phyloP scores from a whole-genome alignment of 192 early-diverging fungal species.

The Phycomyces nitens region DNA sequence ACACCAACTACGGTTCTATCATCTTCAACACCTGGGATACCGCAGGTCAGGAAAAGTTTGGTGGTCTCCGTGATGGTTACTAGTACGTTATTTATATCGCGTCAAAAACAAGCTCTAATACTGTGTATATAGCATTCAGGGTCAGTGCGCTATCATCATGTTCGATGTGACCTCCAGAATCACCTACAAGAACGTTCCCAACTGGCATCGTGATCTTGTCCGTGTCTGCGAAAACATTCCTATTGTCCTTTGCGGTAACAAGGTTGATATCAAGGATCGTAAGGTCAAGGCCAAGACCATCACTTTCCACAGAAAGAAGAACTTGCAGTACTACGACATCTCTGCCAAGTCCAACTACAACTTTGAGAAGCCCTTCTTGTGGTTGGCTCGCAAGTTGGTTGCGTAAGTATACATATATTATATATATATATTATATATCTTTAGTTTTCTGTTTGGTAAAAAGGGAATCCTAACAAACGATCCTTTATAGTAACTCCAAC shows the following conservation, averaged over 20 bases:
- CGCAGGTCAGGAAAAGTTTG: slow-evolving; percentile 99
- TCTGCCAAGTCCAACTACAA: slow-evolving; percentile 99
- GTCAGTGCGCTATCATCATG: slow-evolving; percentile 99
- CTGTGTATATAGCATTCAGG: slow-evolving; percentile 74
- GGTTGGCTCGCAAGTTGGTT: slow-evolving; percentile 96
- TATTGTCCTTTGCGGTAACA: slow-evolving; percentile 99
- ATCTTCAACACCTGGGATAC: slow-evolving; percentile 99
- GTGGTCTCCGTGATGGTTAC: slow-evolving; percentile 99
- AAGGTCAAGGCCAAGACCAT: slow-evolving; percentile 99
- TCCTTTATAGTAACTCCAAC: slow-evolving; percentile 65
- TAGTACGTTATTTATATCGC: slow-evolving; percentile 60
- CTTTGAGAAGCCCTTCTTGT: slow-evolving; percentile 99
- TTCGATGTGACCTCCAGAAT: slow-evolving; percentile 99
- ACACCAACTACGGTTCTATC: slow-evolving; percentile 95
- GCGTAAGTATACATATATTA: slow-evolving; percentile 27
- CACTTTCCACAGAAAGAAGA: slow-evolving; percentile 99
- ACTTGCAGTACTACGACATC: slow-evolving; percentile 99
- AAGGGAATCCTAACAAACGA: no score
- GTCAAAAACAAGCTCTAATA: no score
- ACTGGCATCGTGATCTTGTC: slow-evolving; percentile 99
- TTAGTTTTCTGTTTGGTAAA: no score
- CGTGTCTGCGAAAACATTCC: slow-evolving; percentile 99
- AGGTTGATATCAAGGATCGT: slow-evolving; percentile 99
- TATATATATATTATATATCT: no score
- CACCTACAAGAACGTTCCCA: slow-evolving; percentile 99